A percentile compares a stretch with the other conserved stretches of the same genome.
These are phyloP conservation scores for Fusarium secorum DNA, from an alignment of 2,329 filamentous ascomycete genomes.

Conservation along the genomic window DNA sequence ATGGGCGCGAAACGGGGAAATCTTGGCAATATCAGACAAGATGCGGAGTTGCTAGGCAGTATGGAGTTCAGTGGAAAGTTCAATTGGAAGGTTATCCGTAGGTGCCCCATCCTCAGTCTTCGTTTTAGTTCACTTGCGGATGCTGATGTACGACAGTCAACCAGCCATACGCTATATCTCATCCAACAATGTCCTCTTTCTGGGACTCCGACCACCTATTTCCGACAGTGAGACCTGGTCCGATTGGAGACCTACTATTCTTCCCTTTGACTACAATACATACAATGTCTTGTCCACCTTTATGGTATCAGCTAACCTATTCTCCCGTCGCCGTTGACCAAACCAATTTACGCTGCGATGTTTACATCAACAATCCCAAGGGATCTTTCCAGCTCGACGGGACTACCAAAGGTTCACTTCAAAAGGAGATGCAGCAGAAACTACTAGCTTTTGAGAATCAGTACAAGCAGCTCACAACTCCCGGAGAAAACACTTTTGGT, in stretches of 20 bases:
- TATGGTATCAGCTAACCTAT: neutral
- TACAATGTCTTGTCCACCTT: accelerated
- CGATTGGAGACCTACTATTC: accelerated
- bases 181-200: accelerated
- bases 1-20: accelerated
- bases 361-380: accelerated
- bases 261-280: neutral
- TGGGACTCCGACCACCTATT: accelerated
- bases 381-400: too few species aligned
- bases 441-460: neutral
- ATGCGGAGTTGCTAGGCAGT: neutral
- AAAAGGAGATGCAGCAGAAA: neutral
- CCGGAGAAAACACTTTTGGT: accelerated
- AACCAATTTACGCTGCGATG: neutral
- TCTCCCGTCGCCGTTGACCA: neutral
- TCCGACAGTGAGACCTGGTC: accelerated
- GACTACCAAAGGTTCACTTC: accelerated
- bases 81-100: neutral
- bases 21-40: neutral
- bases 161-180: neutral
- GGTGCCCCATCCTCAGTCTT: accelerated
- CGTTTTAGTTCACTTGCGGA: accelerated
- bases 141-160: neutral
- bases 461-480: neutral
- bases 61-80: neutral